Percentiles rank a stretch among this genome's conserved stretches.
phyloP scores from a whole-genome alignment of 257 asterid genomes.

The Solanum peruvianum region DNA sequence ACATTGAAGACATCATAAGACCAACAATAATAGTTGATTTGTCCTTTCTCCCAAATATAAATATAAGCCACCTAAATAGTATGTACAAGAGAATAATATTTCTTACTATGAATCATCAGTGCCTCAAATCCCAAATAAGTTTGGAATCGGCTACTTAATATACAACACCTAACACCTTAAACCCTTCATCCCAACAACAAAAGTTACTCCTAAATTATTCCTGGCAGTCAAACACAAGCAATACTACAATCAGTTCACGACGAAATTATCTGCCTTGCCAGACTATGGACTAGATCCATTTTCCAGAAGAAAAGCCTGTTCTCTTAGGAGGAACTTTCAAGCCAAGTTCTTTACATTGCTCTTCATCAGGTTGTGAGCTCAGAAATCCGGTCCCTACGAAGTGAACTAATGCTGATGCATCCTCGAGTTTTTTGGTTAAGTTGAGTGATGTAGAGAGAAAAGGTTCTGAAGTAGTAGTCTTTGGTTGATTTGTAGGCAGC shows the following conservation, averaged over 20 bases:
- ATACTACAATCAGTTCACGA: neutral
- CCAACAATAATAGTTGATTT: neutral
- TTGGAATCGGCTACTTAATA: neutral
- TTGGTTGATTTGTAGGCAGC: conserved; percentile 31
- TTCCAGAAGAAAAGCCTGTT: conserved; percentile 24
- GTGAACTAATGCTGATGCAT: conserved; percentile 73
- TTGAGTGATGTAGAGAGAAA: conserved; percentile 56
- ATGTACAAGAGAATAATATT: neutral
- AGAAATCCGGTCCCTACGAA: conserved; percentile 60
- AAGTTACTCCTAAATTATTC: neutral
- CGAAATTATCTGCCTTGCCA: neutral
- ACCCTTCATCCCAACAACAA: neutral
- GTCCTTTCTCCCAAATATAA: neutral
- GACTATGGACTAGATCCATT: neutral
- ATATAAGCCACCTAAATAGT: neutral
- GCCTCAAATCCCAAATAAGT: neutral
- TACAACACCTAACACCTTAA: neutral
- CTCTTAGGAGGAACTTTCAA: conserved; percentile 42
- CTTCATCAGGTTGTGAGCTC: conserved; percentile 65
- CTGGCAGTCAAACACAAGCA: neutral
- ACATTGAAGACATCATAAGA: neutral
- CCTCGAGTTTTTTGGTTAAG: conserved; percentile 53
- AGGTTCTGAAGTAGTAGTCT: conserved; percentile 30
- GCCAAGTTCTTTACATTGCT: conserved; percentile 62
- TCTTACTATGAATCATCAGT: neutral